Evolutionary conservation across 176 grass and related monocot species (phyloP), one percentile per base, ranked within the genome.

Genomic region (Raddia distichophylla): DNA sequence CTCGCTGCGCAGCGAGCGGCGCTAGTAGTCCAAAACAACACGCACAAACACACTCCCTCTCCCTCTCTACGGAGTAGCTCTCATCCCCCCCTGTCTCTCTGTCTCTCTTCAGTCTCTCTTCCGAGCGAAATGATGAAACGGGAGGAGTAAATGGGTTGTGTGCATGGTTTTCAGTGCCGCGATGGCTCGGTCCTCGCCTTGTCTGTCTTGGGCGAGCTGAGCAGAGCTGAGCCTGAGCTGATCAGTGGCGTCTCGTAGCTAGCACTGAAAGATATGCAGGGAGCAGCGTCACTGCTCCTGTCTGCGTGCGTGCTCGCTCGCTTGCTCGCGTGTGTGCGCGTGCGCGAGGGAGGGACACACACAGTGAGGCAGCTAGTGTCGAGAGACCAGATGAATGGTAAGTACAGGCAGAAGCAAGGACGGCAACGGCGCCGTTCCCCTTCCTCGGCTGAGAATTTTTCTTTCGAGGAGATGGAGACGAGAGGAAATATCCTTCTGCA

Each of bases 131-230:
- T 79, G 84, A 90, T 84, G 81, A 90, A 82, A 62, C 57, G 55
- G 44, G 60, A 76, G 50, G 13, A 62, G 56, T 77, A 74, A 88
- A 71, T 46, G 40, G 62, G 87, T 76, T 59, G 77, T 9, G 5
- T 13, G 66, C 89, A 75, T 94, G 51, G 81, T 79, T 87, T 94
- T 94, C 92, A 92, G 92, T 56, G 89, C 89, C 77, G 6, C 83
- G 64, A 80, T 33, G 42, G 67, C 78, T 19, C 55, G 61, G 69
- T 63, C 84, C 58, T 65, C 47, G 4, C 72, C 54, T 73, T 87
- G 83, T 87, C 84, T 87, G 83, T 79, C 80, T 72, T 64, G 66
- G 33, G 76, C 46, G 75, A 64, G 64, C 59, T 77, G 64, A 71
- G 64, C 51, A 35, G 75, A 64, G 64, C 59, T 77, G 64, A 71